A percentile compares a stretch with the other conserved stretches of the same genome.
Evolutionary conservation across 2,329 filamentous ascomycete species (phyloP).

Genomic region (Scytalidium sp.): DNA sequence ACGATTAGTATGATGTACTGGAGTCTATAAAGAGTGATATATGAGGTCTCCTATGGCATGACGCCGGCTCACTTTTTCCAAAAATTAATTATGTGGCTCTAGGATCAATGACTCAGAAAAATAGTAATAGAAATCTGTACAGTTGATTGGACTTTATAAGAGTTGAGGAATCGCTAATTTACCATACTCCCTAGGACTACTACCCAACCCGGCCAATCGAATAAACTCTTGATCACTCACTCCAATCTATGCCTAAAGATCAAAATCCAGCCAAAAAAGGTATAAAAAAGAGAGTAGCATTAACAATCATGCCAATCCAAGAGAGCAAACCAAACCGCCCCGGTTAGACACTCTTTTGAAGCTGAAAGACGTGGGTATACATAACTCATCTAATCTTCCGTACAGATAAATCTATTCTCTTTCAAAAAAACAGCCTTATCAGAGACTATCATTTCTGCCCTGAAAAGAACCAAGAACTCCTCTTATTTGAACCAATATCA

Average conservation of each 20-base stretch:
- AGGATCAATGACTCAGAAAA: no score
- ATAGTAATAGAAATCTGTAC: no score
- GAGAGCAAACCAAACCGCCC: not conserved
- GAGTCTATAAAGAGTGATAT: no score
- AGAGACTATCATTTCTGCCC: constrained; percentile 27
- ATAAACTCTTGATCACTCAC: not conserved
- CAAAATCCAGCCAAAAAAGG: not conserved
- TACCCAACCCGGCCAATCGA: not conserved
- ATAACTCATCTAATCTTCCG: constrained; percentile 19
- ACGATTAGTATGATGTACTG: no score
- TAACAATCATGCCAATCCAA: constrained; percentile 2
- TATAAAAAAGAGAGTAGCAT: no score
- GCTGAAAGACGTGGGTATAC: constrained; percentile 25
- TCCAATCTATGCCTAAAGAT: not conserved
- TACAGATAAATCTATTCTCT: not conserved
- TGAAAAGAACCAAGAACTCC: constrained; percentile 32
- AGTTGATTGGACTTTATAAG: no score
- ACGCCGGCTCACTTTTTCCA: no score
- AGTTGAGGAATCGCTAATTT: not conserved
- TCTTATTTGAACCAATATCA: constrained; percentile 21
- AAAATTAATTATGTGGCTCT: no score
- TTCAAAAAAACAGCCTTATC: not conserved
- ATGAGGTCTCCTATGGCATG: no score
- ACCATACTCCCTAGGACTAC: not conserved
- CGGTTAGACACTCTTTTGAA: not conserved